Evolutionary conservation across 1,284 basidiomycete genomes (phyloP).

Genomic region (Puccinia novopanici): DNA sequence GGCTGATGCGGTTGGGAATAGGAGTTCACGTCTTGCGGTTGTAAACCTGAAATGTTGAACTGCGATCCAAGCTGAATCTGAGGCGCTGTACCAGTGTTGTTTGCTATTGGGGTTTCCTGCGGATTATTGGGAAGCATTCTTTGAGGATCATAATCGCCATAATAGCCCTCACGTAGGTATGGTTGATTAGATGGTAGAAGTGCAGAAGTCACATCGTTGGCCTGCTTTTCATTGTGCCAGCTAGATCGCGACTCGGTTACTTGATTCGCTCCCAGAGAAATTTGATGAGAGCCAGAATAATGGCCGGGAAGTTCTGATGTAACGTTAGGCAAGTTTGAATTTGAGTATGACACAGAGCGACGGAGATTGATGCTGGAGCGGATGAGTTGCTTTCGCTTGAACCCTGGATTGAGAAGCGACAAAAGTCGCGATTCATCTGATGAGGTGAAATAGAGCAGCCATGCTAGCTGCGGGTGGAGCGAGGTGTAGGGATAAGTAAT

Average conservation of each 20-base stretch:
- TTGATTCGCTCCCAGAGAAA: background rate
- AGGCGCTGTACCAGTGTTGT: background rate
- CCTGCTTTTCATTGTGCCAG: constrained; percentile 21
- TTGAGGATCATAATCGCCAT: background rate
- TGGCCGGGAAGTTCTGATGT: constrained; percentile 5
- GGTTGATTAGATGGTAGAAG: constrained; percentile 19
- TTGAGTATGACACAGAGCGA: constrained; percentile 10
- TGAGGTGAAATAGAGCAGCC: constrained; percentile 37
- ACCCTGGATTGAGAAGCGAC: constrained; percentile 27
- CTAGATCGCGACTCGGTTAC: background rate
- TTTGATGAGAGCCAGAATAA: constrained; percentile 23
- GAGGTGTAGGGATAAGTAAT: background rate
- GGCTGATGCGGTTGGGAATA: background rate
- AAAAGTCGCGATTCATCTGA: constrained; percentile 27
- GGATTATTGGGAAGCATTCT: background rate
- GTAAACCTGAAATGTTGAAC: background rate
- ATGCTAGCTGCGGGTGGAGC: background rate
- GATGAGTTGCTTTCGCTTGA: constrained; percentile 34
- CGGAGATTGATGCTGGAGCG: constrained; percentile 44
- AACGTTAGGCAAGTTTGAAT: constrained; percentile 10
- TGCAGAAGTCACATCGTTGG: constrained; percentile 3
- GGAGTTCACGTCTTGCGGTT: background rate
- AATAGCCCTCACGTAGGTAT: constrained; percentile 7
- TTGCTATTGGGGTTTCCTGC: background rate
- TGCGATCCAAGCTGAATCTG: constrained; percentile 4